Percentiles rank a stretch among this genome's conserved stretches.
phyloP scores from a whole-genome alignment of 352 stramenopile genomes.

The Phytophthora megakarya region DNA sequence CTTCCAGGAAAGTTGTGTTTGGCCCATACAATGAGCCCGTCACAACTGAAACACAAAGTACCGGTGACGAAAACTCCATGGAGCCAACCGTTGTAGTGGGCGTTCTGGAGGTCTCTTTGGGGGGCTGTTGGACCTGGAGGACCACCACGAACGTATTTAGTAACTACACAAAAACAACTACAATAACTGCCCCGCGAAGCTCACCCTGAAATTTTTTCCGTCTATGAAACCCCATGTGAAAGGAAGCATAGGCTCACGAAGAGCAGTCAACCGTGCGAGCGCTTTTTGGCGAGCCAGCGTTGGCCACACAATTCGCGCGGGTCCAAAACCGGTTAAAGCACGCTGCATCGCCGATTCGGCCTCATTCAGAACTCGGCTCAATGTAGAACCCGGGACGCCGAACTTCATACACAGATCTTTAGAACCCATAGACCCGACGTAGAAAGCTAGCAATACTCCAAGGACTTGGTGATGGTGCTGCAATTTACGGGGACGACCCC shows the following conservation, averaged over 20 bases:
- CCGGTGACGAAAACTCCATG: neutral
- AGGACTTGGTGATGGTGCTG: slow-evolving; percentile 11
- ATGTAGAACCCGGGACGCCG: neutral
- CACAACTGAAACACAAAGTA: neutral
- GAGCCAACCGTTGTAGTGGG: slow-evolving; percentile 9
- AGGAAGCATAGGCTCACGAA: neutral
- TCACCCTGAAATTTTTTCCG: slow-evolving; percentile 1
- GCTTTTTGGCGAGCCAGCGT: neutral
- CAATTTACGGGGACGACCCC: neutral
- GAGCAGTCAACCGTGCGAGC: neutral
- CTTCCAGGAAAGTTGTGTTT: slow-evolving; percentile 1
- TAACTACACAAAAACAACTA: too few species aligned
- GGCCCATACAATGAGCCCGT: too few species aligned
- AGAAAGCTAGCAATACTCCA: neutral
- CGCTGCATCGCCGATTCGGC: neutral
- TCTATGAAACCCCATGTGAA: slow-evolving; percentile 10
- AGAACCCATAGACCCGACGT: neutral
- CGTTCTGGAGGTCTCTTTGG: too few species aligned
- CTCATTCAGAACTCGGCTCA: neutral
- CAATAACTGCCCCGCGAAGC: too few species aligned
- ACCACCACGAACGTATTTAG: too few species aligned
- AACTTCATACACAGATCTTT: neutral
- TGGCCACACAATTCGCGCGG: slow-evolving; percentile 3
- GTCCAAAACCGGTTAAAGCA: neutral
- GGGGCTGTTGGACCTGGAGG: too few species aligned